Evolutionary conservation across 805 yeast genomes (phyloP).

Genomic region (Schizosaccharomyces japonicus): DNA sequence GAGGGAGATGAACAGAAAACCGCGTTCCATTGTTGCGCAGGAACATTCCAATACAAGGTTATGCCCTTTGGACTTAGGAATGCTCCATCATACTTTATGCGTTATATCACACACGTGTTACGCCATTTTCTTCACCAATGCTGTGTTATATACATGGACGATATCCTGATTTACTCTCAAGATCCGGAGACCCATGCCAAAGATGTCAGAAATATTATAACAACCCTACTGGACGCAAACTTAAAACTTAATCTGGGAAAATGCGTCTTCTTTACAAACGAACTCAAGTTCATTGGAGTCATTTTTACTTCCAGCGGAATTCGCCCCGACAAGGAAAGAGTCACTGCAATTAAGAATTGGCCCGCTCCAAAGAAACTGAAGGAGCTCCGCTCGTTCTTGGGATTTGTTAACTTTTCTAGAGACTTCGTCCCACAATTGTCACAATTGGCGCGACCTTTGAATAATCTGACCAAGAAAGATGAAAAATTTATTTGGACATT

Average conservation of each 20-base stretch:
- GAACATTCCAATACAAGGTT: constrained; percentile 12
- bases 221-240: background rate
- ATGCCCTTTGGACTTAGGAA: constrained; percentile 14
- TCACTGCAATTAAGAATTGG: constrained; percentile 7
- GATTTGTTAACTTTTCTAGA: constrained; percentile 5
- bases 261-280: constrained; percentile 7
- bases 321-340: constrained; percentile 2
- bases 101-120: constrained; percentile 5
- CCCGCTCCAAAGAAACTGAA: constrained; percentile 5
- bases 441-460: background rate
- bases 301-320: constrained; percentile 5
- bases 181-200: constrained; percentile 4
- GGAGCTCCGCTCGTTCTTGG: constrained; percentile 6
- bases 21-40: constrained; percentile 12
- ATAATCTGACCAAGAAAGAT: background rate
- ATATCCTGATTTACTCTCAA: constrained; percentile 8
- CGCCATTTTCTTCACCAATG: background rate
- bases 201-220: background rate
- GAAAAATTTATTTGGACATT: background rate
- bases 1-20: constrained; percentile 15
- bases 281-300: constrained; percentile 7
- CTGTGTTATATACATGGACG: constrained; percentile 11
- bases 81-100: constrained; percentile 14
- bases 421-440: background rate
- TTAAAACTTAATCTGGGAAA: constrained; percentile 7